phyloP scores from a whole-genome alignment of 2,329 filamentous ascomycete species.

The Triangularia verruculosa region DNA sequence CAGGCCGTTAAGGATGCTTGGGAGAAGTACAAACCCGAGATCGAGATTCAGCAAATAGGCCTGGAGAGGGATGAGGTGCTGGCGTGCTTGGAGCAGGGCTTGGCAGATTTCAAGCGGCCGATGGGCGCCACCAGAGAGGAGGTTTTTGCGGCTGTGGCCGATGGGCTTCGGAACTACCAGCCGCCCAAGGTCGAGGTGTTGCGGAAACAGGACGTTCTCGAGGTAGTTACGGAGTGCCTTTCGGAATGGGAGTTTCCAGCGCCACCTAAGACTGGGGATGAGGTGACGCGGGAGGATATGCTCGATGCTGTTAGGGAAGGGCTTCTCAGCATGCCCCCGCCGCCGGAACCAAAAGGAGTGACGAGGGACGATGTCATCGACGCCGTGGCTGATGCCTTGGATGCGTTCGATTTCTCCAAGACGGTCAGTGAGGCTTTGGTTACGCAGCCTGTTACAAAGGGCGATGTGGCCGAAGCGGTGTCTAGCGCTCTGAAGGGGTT shows the following conservation, averaged over 20 bases:
- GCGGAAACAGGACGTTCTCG: slow-evolving; percentile 78
- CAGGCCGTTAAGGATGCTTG: slow-evolving; percentile 85
- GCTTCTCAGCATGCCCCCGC: slow-evolving; percentile 33
- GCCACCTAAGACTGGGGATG: slow-evolving; percentile 46
- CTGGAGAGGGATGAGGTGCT: slow-evolving; percentile 88
- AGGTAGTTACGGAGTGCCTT: slow-evolving; percentile 79
- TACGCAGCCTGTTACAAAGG: slow-evolving; percentile 21
- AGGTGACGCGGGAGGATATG: slow-evolving; percentile 61
- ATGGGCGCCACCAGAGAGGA: slow-evolving; percentile 74
- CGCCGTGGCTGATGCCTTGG: slow-evolving; percentile 27
- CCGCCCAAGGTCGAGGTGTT: slow-evolving; percentile 70
- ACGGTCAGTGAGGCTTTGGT: slow-evolving; percentile 24
- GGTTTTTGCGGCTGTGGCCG: slow-evolving; percentile 79
- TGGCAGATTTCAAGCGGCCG: slow-evolving; percentile 68
- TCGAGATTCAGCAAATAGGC: slow-evolving; percentile 85
- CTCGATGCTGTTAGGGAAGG: slow-evolving; percentile 62
- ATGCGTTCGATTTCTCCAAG: slow-evolving; percentile 26
- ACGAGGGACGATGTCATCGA: slow-evolving; percentile 26
- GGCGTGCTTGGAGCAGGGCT: slow-evolving; percentile 78
- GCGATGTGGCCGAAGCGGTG: slow-evolving; percentile 27
- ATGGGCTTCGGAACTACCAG: slow-evolving; percentile 76
- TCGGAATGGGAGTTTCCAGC: slow-evolving; percentile 78
- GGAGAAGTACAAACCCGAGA: slow-evolving; percentile 92
- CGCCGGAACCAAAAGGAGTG: slow-evolving; percentile 13
- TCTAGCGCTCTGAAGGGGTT: slow-evolving; percentile 32